A percentile compares a stretch with the other conserved stretches of the same genome.
These are phyloP conservation scores for Leptographium radiaticola DNA, from an alignment of 2,329 filamentous ascomycete genomes.

Conservation along the genomic window DNA sequence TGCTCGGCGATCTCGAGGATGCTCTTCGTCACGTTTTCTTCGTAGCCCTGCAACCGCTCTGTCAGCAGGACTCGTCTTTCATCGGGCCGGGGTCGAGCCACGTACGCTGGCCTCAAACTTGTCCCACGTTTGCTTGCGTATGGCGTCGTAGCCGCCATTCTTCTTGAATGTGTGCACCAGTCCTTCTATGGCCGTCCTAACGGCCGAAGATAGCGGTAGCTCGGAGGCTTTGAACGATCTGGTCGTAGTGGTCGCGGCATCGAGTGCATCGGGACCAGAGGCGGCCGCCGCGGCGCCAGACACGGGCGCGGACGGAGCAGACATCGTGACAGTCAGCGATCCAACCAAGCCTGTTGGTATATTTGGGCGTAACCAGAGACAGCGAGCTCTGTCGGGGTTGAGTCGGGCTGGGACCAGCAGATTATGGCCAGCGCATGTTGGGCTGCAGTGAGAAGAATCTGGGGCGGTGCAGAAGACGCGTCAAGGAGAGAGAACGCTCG, in stretches of 20 bases:
- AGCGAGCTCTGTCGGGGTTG: neutral
- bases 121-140: constrained; percentile 66
- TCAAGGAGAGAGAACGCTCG: neutral
- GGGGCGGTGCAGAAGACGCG: neutral
- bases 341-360: neutral
- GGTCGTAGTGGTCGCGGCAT: neutral
- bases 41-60: constrained; percentile 43
- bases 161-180: constrained; percentile 76
- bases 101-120: constrained; percentile 59
- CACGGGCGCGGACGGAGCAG: neutral
- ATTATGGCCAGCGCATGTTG: neutral
- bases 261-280: neutral
- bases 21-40: constrained; percentile 50
- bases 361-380: too few relatives aligned
- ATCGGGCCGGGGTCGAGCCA: neutral
- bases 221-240: constrained; percentile 54
- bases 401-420: neutral
- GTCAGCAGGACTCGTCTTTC: neutral
- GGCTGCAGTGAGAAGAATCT: neutral
- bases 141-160: constrained; percentile 68
- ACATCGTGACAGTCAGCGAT: neutral
- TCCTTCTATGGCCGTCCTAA: constrained; percentile 58
- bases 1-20: constrained; percentile 58
- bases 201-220: constrained; percentile 59
- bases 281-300: neutral